phyloP scores from a whole-genome alignment of 495 filamentous ascomycete genomes.

The Penicillium tannophilum region DNA sequence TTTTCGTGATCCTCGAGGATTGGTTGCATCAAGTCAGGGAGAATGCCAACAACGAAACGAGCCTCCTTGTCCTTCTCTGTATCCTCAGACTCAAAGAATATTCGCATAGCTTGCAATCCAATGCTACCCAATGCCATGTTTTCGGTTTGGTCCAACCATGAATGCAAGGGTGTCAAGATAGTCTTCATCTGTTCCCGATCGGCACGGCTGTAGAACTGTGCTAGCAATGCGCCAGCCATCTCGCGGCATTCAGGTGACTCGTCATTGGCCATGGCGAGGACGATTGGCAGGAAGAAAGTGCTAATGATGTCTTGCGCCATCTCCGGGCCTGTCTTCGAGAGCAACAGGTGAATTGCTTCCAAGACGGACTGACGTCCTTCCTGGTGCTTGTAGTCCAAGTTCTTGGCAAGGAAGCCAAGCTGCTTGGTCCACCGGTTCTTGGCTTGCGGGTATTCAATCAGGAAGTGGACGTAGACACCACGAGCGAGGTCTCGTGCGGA shows the following conservation, averaged over 20 bases:
- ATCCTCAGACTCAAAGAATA: slow-evolving; percentile 75
- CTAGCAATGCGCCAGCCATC: slow-evolving; percentile 77
- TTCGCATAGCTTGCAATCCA: slow-evolving; percentile 75
- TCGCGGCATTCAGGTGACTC: slow-evolving; percentile 82
- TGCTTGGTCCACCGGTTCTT: slow-evolving; percentile 87
- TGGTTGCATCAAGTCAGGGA: slow-evolving; percentile 53
- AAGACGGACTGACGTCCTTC: slow-evolving; percentile 88
- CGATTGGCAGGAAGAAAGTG: slow-evolving; percentile 82
- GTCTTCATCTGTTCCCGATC: slow-evolving; percentile 69
- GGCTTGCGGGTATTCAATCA: slow-evolving; percentile 92
- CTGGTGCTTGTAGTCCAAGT: slow-evolving; percentile 85
- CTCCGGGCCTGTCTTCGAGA: slow-evolving; percentile 78
- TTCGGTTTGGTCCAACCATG: slow-evolving; percentile 75
- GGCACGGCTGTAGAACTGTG: slow-evolving; percentile 76
- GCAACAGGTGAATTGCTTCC: slow-evolving; percentile 80
- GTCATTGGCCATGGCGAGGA: slow-evolving; percentile 85
- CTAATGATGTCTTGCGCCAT: slow-evolving; percentile 78
- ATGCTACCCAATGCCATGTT: slow-evolving; percentile 69
- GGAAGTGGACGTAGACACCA: slow-evolving; percentile 88
- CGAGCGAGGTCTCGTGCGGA: slow-evolving; percentile 83
- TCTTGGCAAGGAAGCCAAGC: slow-evolving; percentile 82
- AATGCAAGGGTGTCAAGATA: slow-evolving; percentile 67
- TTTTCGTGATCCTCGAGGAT: slow-evolving; percentile 48
- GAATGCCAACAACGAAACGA: slow-evolving; percentile 41
- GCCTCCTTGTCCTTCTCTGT: slow-evolving; percentile 65